These are phyloP conservation scores for Mortierella sp. DNA, from an alignment of 371 early-diverging fungal genomes.

Conservation along the genomic window DNA sequence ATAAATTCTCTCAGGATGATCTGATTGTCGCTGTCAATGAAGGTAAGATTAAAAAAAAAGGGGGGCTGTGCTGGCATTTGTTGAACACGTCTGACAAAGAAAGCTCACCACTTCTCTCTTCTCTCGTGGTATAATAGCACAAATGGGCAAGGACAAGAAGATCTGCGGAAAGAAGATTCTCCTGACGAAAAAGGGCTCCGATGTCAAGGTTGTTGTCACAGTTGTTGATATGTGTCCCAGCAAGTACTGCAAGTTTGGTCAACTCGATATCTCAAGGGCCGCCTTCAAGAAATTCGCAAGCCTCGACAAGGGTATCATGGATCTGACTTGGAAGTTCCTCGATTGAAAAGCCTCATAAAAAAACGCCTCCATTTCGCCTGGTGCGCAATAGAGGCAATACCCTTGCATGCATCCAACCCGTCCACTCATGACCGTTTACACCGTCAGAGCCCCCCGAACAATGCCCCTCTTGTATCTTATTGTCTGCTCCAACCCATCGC, in stretches of 20 bases:
- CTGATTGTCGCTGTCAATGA: conserved; percentile 48
- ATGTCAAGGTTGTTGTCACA: conserved; percentile 23
- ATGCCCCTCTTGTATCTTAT: too few species aligned
- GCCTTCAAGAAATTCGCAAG: conserved; percentile 46
- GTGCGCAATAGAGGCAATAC: too few species aligned
- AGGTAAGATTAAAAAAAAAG: conserved; percentile 9
- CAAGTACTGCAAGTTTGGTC: conserved; percentile 33
- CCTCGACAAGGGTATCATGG: conserved; percentile 22
- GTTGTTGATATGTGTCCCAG: conserved; percentile 51
- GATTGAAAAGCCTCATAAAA: not conserved
- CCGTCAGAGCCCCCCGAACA: too few species aligned
- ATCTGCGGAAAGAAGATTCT: conserved; percentile 35
- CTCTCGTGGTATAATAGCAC: conserved; percentile 13
- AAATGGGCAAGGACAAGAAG: conserved; percentile 41
- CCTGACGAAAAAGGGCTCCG: conserved; percentile 25
- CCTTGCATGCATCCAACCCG: too few species aligned
- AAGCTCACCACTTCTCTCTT: not conserved
- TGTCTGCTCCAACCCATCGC: too few species aligned
- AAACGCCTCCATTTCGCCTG: too few species aligned
- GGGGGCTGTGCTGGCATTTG: not conserved
- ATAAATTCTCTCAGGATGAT: conserved; percentile 35
- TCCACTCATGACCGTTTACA: too few species aligned
- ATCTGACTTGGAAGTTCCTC: conserved; percentile 30
- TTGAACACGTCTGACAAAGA: not conserved
- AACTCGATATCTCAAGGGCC: conserved; percentile 33